Evolutionary conservation across 345 rosid genomes (phyloP).

Genomic region (Pugionium dolabratum): DNA sequence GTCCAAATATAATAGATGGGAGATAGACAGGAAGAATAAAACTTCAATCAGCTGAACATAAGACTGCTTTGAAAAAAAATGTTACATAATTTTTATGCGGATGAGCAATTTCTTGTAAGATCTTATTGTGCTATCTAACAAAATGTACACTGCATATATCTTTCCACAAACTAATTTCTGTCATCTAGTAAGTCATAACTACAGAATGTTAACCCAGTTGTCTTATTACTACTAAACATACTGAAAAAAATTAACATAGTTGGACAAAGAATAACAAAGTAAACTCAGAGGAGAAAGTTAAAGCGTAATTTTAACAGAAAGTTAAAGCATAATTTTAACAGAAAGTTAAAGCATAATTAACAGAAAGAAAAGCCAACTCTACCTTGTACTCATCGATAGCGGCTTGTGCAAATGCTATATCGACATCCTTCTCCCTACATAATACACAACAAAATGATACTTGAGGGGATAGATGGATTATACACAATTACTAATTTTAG

Average conservation of each 20-base stretch:
- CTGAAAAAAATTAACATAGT: no score
- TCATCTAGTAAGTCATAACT: conserved; percentile 3
- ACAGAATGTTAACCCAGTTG: conserved; percentile 6
- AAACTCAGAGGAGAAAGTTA: background rate
- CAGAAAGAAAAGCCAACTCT: conserved; percentile 6
- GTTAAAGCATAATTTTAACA: background rate
- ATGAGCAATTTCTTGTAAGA: no score
- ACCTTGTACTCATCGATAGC: conserved; percentile 98
- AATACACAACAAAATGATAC: conserved; percentile 23
- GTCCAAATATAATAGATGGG: conserved; percentile 5
- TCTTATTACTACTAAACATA: conserved; percentile 12
- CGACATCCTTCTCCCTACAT: conserved; percentile 89
- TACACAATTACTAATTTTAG: conserved; percentile 7
- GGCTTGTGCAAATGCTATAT: conserved; percentile 88
- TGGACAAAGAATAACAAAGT: no score
- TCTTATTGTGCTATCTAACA: background rate
- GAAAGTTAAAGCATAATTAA: no score
- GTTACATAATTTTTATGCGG: no score
- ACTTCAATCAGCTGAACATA: conserved; percentile 11
- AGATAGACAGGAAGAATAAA: conserved; percentile 8
- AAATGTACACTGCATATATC: conserved; percentile 6
- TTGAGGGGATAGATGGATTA: background rate
- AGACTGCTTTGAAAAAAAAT: no score
- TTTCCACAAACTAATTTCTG: conserved; percentile 8
- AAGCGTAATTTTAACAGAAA: background rate